Evolutionary conservation across 2,329 filamentous ascomycete species (phyloP), one percentile per base, ranked within the genome.

Genomic region (Sporothrix brasiliensis): DNA sequence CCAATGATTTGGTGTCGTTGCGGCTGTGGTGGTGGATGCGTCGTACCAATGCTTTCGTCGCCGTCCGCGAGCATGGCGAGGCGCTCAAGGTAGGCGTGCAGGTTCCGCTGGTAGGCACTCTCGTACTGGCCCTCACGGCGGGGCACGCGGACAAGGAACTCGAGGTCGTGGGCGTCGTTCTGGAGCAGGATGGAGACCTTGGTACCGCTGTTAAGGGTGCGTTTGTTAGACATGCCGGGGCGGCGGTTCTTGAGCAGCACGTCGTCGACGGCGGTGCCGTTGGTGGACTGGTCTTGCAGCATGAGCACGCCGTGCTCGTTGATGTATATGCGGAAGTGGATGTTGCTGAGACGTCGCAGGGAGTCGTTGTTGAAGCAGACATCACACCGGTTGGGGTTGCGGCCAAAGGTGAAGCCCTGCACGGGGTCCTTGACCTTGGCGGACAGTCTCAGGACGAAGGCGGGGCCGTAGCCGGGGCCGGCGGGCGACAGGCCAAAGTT

Each of bases 201-300:
- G 1, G 89, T 89, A 30, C 92, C 92, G 66, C 88, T 89, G 58
- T 83, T 87, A 52, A 97, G 84, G 80, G 92, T 93, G 73, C 91
- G 85, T 68, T 67, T 73, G 66, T 69, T 74, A 69, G 79, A 74
- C 30, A 78, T 75, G 63, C 81, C 80, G 27, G 44, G 65, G 16
- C 70, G 68, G 49, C 70, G 71, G 50, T 77, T 76, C 65, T 80
- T 82, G 75, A 99, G 84, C 49, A 92, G 82, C 21, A 84, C 82
- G 30, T 87, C 85, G 79, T 98, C 94, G 70, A 98, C 92, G 72
- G 92, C 84, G 4, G 95, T 98, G 39, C 95, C 95, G 76, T 98
- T 99, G n/a, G 93, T 97, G 0, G 95, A 98, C 77, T 89, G 87
- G 77, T 99, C 95, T 79, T 97, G 90, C 14, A 98, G 83, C 93